Evolutionary conservation across 2,329 filamentous ascomycete species (phyloP).

Genomic region (Botrytis sinoallii): DNA sequence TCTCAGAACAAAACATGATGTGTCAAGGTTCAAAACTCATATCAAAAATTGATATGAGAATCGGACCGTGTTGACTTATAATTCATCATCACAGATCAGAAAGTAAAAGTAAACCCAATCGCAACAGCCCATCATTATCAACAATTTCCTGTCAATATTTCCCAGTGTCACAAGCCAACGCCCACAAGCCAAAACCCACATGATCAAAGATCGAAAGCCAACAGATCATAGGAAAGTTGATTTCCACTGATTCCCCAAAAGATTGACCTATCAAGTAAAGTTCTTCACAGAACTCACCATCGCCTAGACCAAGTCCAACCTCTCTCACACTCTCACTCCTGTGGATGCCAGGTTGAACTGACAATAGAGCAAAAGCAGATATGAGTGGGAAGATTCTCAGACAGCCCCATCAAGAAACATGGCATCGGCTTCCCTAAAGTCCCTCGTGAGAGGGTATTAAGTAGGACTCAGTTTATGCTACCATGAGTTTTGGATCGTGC

Average conservation of each 20-base stretch:
- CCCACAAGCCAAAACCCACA: neutral
- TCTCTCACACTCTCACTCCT: neutral
- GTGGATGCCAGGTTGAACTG: neutral
- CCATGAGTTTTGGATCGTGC: neutral
- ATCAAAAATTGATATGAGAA: neutral
- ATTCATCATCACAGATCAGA: neutral
- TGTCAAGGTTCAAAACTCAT: neutral
- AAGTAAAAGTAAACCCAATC: neutral
- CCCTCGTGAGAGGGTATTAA: neutral
- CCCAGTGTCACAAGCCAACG: neutral
- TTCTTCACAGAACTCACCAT: neutral
- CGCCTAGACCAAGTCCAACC: neutral
- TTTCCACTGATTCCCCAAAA: neutral
- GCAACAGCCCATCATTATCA: no score
- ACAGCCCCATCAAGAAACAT: neutral
- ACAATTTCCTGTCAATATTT: neutral
- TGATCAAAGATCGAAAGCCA: neutral
- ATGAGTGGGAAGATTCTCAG: neutral
- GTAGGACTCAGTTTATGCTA: neutral
- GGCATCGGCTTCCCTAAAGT: neutral
- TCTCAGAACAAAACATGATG: neutral
- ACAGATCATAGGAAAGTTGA: neutral
- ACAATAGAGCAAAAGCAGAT: neutral
- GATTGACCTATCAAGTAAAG: neutral
- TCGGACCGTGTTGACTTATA: neutral